Percentiles rank a stretch among this genome's conserved stretches.
Conservation (phyloP, 164 flowering plant species). For the Tinospora cordifolia region DNA sequence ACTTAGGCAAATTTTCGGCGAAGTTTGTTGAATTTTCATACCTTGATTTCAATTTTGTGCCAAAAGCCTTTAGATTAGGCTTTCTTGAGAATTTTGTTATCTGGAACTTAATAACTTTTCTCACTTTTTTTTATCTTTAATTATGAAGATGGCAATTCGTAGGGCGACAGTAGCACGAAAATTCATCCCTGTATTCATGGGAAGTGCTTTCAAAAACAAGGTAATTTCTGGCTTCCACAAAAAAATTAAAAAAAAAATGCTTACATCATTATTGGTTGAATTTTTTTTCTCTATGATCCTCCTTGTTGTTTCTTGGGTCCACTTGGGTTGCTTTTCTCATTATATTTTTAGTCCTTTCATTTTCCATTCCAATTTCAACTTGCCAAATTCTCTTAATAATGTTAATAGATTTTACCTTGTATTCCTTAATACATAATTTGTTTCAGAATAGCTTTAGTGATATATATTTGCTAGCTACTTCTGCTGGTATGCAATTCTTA, state of each 20-base stretch:
- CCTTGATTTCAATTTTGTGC: too few species aligned
- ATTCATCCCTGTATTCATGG: constrained; percentile 97
- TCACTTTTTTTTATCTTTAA: constrained; percentile 7
- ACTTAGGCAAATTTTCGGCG: too few species aligned
- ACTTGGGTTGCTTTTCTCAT: neutral
- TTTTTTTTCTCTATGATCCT: too few species aligned
- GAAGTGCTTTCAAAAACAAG: constrained; percentile 99
- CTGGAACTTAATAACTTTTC: neutral
- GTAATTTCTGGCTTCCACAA: constrained; percentile 25
- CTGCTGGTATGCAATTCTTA: neutral
- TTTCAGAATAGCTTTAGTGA: neutral
- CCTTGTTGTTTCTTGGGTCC: too few species aligned
- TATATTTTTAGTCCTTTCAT: neutral
- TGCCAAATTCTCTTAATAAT: neutral
- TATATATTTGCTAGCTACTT: neutral
- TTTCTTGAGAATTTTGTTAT: neutral
- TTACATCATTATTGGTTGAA: too few species aligned
- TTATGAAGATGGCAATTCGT: constrained; percentile 74
- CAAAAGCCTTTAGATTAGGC: neutral
- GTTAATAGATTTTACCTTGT: too few species aligned
- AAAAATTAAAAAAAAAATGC: too few species aligned
- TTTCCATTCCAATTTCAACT: neutral
- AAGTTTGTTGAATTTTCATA: too few species aligned
- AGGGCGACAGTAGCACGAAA: constrained; percentile 85
- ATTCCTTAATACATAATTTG: too few species aligned